Base-by-base conservation (phyloP, 805 yeast species). In the Suhomyces kilbournensis region DNA sequence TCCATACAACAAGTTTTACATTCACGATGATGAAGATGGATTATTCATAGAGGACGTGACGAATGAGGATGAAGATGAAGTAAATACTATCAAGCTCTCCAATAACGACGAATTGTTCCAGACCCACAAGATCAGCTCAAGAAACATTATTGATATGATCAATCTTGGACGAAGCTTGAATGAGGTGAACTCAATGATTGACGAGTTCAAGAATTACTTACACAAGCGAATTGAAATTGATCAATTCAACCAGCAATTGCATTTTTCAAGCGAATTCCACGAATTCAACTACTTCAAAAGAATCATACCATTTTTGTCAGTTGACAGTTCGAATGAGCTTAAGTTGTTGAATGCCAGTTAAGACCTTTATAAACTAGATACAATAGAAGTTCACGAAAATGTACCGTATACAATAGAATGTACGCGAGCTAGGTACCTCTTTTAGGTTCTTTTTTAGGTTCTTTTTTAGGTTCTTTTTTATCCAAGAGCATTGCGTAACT, bases 141-240 rank as follows among this genome's bases (percentile, higher is more conserved):
- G 34, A 17, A 26, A 40, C 4, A n/a, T 40, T 12, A 50, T 57
- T n/a, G 67, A 68, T 44, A 58, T 62, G 56, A 55, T 64, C 10
- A 66, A 64, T 42, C 59, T 79, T 32, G 85, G 84, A 9, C 75
- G 76, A 50, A 70, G 81, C 7, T 59, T 83, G 48, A 79, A 76
- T 58, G 88, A 82, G 57, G 79, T 84, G 78, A 76, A 77, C 51
- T 30, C 52, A 3, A 64, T 72, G 42, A 77, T 80, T 20, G 70
- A 72, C 12, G 84, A 80, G 57, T 78, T 78, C 60, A 80, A 77
- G 56, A 49, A 54, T 4, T 80, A 71, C 53, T 62, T 77, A 53
- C 61, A 60, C 49, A 60, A 59, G 7, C 63, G 68, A 47, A 67
- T 70, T 43, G 71, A 66, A 39, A 49, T 58, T 30, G 74, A 69